phyloP scores from a whole-genome alignment of 371 early-diverging fungal species.

The Zopfochytrium polystomum region DNA sequence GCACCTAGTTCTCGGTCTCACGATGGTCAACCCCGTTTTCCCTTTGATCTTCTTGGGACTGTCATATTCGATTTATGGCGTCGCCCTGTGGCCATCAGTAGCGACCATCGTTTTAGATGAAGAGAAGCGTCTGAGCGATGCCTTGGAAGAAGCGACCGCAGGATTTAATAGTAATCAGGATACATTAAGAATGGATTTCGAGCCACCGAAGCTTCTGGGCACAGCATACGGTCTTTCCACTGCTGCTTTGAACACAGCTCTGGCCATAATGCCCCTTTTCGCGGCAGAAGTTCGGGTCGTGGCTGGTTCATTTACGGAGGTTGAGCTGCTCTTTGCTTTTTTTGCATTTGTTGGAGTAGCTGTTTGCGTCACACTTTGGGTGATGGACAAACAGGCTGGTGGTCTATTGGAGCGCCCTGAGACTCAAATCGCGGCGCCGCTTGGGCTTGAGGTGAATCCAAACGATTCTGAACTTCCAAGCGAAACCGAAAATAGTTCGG shows the following conservation, averaged over 20 bases:
- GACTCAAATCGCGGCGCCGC: background rate
- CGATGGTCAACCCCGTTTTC: slow-evolving; percentile 45
- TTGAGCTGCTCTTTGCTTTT: slow-evolving; percentile 54
- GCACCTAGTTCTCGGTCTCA: slow-evolving; percentile 53
- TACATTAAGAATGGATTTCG: no score
- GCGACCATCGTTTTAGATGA: slow-evolving; percentile 50
- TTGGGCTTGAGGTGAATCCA: no score
- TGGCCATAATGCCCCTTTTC: slow-evolving; percentile 59
- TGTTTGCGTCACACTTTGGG: slow-evolving; percentile 31
- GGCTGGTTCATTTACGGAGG: slow-evolving; percentile 43
- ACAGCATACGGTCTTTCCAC: slow-evolving; percentile 67
- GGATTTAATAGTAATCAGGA: no score
- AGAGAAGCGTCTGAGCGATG: slow-evolving; percentile 20
- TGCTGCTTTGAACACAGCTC: slow-evolving; percentile 56
- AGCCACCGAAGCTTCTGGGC: slow-evolving; percentile 50
- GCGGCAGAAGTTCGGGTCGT: slow-evolving; percentile 55
- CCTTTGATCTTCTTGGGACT: slow-evolving; percentile 55
- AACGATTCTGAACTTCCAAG: no score
- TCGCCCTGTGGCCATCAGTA: slow-evolving; percentile 62
- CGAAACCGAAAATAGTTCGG: no score
- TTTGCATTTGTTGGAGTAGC: slow-evolving; percentile 46
- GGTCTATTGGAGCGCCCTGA: slow-evolving; percentile 44
- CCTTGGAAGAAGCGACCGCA: background rate
- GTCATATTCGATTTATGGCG: slow-evolving; percentile 59
- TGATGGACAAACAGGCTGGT: slow-evolving; percentile 40